phyloP scores from a whole-genome alignment of 768 basidiomycete genomes.

The Xerocomellus amylosporus region DNA sequence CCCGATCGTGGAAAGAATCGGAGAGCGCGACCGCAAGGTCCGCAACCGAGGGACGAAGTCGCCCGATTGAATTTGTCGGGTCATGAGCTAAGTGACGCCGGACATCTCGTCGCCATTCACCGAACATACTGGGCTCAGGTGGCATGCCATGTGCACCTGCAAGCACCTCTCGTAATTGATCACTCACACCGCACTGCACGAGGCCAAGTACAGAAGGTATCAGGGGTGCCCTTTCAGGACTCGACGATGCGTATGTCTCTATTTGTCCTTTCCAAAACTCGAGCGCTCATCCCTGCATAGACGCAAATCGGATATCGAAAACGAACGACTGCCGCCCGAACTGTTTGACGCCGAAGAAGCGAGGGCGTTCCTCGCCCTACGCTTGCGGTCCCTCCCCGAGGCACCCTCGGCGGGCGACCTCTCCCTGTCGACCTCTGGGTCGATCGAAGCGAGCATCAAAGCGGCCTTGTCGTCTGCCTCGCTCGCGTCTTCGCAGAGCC shows the following conservation, averaged over 20 bases:
- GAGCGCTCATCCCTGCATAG: constrained; percentile 39
- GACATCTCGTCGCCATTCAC: too few relatives aligned
- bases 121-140: too few relatives aligned
- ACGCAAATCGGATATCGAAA: constrained; percentile 97
- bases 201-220: constrained; percentile 70
- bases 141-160: too few relatives aligned
- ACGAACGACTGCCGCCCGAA: constrained; percentile 96
- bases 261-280: background rate
- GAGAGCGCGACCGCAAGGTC: too few relatives aligned
- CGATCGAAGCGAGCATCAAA: constrained; percentile 41
- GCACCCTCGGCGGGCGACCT: constrained; percentile 39
- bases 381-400: constrained; percentile 45
- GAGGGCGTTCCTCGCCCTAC: constrained; percentile 51
- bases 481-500: constrained; percentile 24
- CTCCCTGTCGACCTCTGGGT: constrained; percentile 41
- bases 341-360: constrained; percentile 80
- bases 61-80: too few relatives aligned
- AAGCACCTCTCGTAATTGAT: too few relatives aligned
- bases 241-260: constrained; percentile 87
- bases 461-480: constrained; percentile 19
- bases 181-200: too few relatives aligned
- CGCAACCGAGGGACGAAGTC: too few relatives aligned
- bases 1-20: background rate
- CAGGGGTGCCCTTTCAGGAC: constrained; percentile 80
- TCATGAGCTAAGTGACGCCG: too few relatives aligned